Percentiles rank a stretch among this genome's conserved stretches.
Evolutionary conservation across 768 basidiomycete species (phyloP).

Genomic region (Glaciozyma antarctica): DNA sequence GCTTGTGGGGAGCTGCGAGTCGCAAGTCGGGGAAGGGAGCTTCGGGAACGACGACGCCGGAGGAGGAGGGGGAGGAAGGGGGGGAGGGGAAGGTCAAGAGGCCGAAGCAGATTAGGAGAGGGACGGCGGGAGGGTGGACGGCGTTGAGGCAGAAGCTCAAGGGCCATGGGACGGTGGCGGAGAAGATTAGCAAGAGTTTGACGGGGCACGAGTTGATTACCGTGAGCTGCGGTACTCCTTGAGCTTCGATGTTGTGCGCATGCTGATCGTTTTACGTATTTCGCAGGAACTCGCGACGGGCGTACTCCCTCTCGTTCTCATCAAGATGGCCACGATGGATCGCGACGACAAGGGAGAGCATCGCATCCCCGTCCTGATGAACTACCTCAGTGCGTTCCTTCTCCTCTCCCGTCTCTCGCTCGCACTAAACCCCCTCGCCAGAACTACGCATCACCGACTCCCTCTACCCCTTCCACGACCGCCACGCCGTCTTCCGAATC

Average conservation of each 20-base stretch:
- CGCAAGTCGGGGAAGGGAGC: neutral
- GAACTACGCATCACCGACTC: conserved; percentile 79
- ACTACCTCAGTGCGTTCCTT: conserved; percentile 27
- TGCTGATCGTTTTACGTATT: neutral
- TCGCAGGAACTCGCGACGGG: conserved; percentile 44
- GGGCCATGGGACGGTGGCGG: conserved; percentile 4
- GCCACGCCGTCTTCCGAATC: conserved; percentile 75
- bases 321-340: conserved; percentile 67
- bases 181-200: conserved; percentile 22
- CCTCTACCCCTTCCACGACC: conserved; percentile 63
- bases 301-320: conserved; percentile 66
- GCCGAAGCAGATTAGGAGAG: conserved; percentile 9
- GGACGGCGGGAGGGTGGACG: conserved; percentile 17
- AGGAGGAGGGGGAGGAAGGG: neutral
- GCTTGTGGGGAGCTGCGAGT: neutral
- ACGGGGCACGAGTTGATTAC: conserved; percentile 26
- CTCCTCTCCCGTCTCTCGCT: neutral
- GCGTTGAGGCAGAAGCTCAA: conserved; percentile 11
- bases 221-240: neutral
- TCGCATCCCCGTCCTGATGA: conserved; percentile 42
- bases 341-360: conserved; percentile 73
- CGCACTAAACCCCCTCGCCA: conserved; percentile 39
- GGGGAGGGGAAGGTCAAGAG: conserved; percentile 3
- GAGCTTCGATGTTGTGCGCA: neutral
- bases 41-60: conserved; percentile 24